Evolutionary conservation across 2,329 filamentous ascomycete species (phyloP), one percentile per base, ranked within the genome.

Genomic region (Davidsoniella eucalypti): DNA sequence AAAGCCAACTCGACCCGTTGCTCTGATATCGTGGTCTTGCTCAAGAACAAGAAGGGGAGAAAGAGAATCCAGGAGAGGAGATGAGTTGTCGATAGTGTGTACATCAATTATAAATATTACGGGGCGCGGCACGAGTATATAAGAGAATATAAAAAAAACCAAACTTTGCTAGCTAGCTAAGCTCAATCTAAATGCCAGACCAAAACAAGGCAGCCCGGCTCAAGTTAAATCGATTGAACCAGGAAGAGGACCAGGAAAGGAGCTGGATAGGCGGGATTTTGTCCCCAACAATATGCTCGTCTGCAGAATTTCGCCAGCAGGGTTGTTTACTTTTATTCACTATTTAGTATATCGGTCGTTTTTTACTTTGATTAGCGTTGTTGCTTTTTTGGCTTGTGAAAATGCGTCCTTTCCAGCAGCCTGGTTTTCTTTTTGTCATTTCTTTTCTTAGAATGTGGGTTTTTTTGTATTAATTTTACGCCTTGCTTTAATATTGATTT

Each of bases 381-480:
- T 21, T 21, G 4, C 14, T 16, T 16, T 44, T 18, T 23, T 49
- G 47, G 47, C 47, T 49, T 49, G 47, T 49, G 47, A 49, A 43
- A 49, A 45, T 33, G 43, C 43, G 33, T 14, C 25, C 26, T 8
- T 26, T n/a, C 8, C 2, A 41, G 18, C 37, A 17, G 3, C 18
- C 39, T 17, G 23, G 33, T 16, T 33, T 12, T 49, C 12, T n/a
- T n/a, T n/a, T n/a, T n/a, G n/a, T n/a, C n/a, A n/a, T n/a, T n/a
- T n/a, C n/a, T n/a, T n/a, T n/a, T n/a, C n/a, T n/a, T n/a, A n/a
- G n/a, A n/a, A n/a, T n/a, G n/a, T n/a, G n/a, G n/a, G n/a, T n/a
- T n/a, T n/a, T n/a, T n/a, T n/a, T n/a, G n/a, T n/a, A n/a, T n/a
- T n/a, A 21, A n/a, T 25, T 16, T 10, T 9, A 21, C 42, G 18